These are phyloP conservation scores for Xylariaceae sp. DNA, from an alignment of 2,329 filamentous ascomycete genomes.

Conservation along the genomic window DNA sequence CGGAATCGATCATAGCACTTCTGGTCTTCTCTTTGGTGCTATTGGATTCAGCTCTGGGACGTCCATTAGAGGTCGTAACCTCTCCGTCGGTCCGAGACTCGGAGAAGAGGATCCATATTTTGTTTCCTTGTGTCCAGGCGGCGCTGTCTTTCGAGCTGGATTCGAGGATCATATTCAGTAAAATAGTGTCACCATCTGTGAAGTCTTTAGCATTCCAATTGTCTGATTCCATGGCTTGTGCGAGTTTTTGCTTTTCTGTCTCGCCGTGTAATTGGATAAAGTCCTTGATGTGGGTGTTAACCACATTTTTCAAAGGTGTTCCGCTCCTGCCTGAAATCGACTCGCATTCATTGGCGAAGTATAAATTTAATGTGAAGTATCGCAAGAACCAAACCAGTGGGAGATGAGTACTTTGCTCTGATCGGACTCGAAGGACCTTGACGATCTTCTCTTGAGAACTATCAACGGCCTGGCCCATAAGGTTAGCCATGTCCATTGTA, in stretches of 20 bases:
- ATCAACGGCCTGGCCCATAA: slow-evolving; percentile 77
- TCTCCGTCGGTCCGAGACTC: slow-evolving; percentile 36
- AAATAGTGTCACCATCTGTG: slow-evolving; percentile 52
- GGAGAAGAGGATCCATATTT: slow-evolving; percentile 51
- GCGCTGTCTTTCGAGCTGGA: slow-evolving; percentile 67
- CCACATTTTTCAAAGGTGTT: slow-evolving; percentile 69
- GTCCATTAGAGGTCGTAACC: slow-evolving; percentile 24
- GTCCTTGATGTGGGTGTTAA: slow-evolving; percentile 77
- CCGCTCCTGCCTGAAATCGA: slow-evolving; percentile 77
- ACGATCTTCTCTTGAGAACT: slow-evolving; percentile 73
- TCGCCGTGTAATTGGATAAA: slow-evolving; percentile 72
- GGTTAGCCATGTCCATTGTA: slow-evolving; percentile 70
- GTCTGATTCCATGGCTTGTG: slow-evolving; percentile 74
- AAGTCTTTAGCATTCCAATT: slow-evolving; percentile 79
- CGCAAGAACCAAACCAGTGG: slow-evolving; percentile 68
- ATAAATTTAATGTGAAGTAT: slow-evolving; percentile 77
- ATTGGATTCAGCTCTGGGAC: slow-evolving; percentile 41
- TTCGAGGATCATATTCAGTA: slow-evolving; percentile 62
- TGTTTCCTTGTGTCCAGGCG: slow-evolving; percentile 60
- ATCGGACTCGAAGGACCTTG: slow-evolving; percentile 71
- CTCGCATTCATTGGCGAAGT: slow-evolving; percentile 84
- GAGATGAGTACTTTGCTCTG: slow-evolving; percentile 67
- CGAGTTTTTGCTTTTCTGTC: slow-evolving; percentile 68
- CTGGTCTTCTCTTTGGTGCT: slow-evolving; percentile 62
- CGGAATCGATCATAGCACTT: slow-evolving; percentile 74